Percentiles rank a stretch among this genome's conserved stretches.
These are phyloP conservation scores for Serendipita indica DNA, from an alignment of 768 basidiomycete genomes.

Conservation along the genomic window DNA sequence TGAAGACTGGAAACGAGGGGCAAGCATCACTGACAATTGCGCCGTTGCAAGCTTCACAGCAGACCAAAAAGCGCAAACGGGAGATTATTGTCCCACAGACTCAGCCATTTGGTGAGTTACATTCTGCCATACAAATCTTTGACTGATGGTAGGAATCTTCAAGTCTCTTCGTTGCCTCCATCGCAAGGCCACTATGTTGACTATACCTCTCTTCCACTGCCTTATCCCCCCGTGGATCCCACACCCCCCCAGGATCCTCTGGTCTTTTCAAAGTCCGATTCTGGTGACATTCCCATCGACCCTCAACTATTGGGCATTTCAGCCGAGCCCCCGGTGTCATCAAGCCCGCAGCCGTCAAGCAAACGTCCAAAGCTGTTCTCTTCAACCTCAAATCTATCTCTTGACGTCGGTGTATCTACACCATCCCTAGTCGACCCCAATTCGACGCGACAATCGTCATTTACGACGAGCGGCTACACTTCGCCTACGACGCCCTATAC, in stretches of 20 bases:
- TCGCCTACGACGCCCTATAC: neutral
- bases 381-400: neutral
- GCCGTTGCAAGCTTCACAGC: neutral
- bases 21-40: neutral
- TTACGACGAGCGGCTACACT: neutral
- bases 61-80: neutral
- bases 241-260: neutral
- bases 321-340: neutral
- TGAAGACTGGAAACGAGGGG: neutral
- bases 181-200: neutral
- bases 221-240: neutral
- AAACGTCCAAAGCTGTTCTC: neutral
- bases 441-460: neutral
- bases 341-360: neutral
- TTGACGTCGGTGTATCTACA: neutral
- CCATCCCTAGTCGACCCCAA: neutral
- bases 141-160: neutral
- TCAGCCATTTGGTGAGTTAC: neutral
- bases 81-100: neutral
- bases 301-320: neutral
- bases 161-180: neutral
- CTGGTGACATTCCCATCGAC: neutral
- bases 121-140: neutral
- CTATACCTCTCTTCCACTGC: neutral
- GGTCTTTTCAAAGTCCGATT: neutral